Evolutionary conservation across 148 eudicot genomes (phyloP), one percentile per base, ranked within the genome.

Genomic region (Cornus suecica): DNA sequence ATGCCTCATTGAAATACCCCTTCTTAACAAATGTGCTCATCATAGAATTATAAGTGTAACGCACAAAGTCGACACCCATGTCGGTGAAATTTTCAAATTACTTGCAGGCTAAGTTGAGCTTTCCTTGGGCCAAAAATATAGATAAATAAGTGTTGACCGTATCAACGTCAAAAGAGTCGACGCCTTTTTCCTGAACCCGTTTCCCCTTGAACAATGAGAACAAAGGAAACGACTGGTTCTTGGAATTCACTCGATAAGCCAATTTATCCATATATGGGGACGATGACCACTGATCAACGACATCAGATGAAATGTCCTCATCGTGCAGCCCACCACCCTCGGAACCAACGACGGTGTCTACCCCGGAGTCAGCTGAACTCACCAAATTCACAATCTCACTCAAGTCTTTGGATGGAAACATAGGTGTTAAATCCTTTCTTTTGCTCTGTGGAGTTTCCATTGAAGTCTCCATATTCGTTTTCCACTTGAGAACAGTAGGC

Each of bases 71-170:
- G 60, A 79, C 83, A 70, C 96, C 96, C 90, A 84, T 87, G 69
- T 87, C 79, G 28, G 87, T 82, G 76, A 92, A 92, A 76, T 86
- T 83, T 80, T 90, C 97, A 74, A 90, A 94, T 68, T 91, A 72
- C 73, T 94, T 91, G 77, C 98, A 94, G 11, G 98, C 97, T 58
- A 91, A 28, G 52, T 94, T 94, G 45, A 90, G 61, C 76, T 88
- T 85, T 32, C 97, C 97, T 80, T 90, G 90, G 34, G 98, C 84
- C 76, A 94, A 77, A 76, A 90, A 94, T 64, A 94, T 85, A 56
- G 95, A 92, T 78, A 92, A 79, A 81, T 89, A 93, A 10, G 98
- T 93, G 72, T 93, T 93, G 62, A 91, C 87, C 94, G 91, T 91
- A 78, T 88, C 88, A 54, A 85, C 76, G 74, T 94, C 94, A 73